Conservation (phyloP, 2,329 filamentous ascomycete genomes). For the Fusarium papillatum region DNA sequence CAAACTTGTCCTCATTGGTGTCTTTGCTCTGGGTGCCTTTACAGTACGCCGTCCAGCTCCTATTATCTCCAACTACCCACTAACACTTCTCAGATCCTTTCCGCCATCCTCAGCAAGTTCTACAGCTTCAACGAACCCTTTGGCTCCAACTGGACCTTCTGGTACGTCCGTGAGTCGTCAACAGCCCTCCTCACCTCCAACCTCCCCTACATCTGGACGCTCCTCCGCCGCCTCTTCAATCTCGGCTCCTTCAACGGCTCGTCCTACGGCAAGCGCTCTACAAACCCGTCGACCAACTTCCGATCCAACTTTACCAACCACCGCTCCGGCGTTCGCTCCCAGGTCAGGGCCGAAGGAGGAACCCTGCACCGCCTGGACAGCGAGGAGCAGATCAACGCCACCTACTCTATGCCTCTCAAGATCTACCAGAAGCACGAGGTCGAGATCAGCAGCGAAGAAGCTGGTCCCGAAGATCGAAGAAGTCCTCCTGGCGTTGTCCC, state of each 20-base stretch:
- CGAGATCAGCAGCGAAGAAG: slow-evolving; percentile 43
- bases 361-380: slow-evolving; percentile 48
- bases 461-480: slow-evolving; percentile 36
- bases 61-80: not conserved
- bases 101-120: slow-evolving; percentile 60
- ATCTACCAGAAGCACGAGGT: slow-evolving; percentile 54
- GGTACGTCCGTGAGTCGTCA: slow-evolving; percentile 59
- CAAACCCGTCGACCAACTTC: slow-evolving; percentile 42
- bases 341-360: slow-evolving; percentile 37
- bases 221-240: slow-evolving; percentile 53
- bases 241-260: slow-evolving; percentile 51
- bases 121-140: slow-evolving; percentile 57
- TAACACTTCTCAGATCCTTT: slow-evolving; percentile 56
- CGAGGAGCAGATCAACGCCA: slow-evolving; percentile 53
- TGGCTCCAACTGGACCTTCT: slow-evolving; percentile 54
- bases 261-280: slow-evolving; percentile 44
- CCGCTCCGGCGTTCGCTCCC: slow-evolving; percentile 41
- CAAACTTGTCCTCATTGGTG: slow-evolving; percentile 63
- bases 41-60: slow-evolving; percentile 52
- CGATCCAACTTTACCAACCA: slow-evolving; percentile 43
- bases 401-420: slow-evolving; percentile 49
- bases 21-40: slow-evolving; percentile 62
- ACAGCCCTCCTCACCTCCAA: slow-evolving; percentile 59
- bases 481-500: slow-evolving; percentile 38
- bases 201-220: slow-evolving; percentile 56